Evolutionary conservation across 1,284 basidiomycete species (phyloP).

Genomic region (Erythrobasidium hasegawianum): DNA sequence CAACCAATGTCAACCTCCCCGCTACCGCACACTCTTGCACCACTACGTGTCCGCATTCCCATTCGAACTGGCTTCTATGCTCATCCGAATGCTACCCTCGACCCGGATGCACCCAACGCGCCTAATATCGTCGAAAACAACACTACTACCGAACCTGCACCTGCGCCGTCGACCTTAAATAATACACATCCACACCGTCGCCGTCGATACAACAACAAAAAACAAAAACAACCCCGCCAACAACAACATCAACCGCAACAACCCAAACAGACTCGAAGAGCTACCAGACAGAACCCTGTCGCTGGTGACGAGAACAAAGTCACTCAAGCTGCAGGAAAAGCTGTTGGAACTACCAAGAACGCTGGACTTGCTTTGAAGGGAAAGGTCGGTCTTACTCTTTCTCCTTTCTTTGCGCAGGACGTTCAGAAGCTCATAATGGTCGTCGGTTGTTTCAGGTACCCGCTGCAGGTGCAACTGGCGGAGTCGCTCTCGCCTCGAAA

Average conservation of each 20-base stretch:
- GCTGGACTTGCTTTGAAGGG: slow-evolving; percentile 25
- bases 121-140: not conserved
- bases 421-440: not conserved
- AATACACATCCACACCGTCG: not conserved
- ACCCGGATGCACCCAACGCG: not conserved
- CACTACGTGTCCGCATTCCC: not conserved
- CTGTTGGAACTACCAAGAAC: slow-evolving; percentile 24
- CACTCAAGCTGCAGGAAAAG: not conserved
- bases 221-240: not conserved
- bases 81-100: slow-evolving; percentile 6
- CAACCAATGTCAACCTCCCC: not conserved
- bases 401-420: not conserved
- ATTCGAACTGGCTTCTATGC: not conserved
- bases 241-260: not conserved
- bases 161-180: not conserved
- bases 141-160: not conserved
- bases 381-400: slow-evolving; percentile 12
- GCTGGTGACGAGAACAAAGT: slow-evolving; percentile 31
- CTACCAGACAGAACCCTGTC: slow-evolving; percentile 18
- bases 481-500: not conserved
- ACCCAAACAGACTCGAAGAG: slow-evolving; percentile 16
- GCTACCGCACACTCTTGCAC: not conserved
- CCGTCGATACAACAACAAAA: slow-evolving; percentile 10
- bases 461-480: not conserved
- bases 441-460: too few species aligned